phyloP scores from a whole-genome alignment of 352 stramenopile species.

The Phytopythium ostracodes region DNA sequence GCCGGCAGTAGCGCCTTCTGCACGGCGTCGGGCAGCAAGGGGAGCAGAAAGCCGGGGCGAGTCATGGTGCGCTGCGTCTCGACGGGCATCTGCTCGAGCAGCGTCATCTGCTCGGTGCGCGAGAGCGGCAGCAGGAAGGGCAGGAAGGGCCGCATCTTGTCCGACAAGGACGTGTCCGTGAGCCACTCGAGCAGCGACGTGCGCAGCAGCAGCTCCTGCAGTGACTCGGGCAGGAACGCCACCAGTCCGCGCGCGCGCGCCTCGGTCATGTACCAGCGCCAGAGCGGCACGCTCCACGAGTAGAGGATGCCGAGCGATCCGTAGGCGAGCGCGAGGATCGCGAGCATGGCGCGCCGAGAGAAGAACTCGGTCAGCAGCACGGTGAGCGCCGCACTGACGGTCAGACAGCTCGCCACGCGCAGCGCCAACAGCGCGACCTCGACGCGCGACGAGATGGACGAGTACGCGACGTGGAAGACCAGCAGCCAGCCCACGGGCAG shows the following conservation, averaged over 20 bases:
- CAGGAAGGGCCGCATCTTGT: constrained; percentile 65
- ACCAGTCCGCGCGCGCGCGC: constrained; percentile 51
- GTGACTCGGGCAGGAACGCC: constrained; percentile 45
- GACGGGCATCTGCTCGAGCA: constrained; percentile 67
- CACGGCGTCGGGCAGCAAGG: constrained; percentile 51
- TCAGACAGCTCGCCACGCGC: constrained; percentile 59
- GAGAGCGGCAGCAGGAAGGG: constrained; percentile 76
- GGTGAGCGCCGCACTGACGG: constrained; percentile 60
- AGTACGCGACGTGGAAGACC: constrained; percentile 63
- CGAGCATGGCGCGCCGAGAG: constrained; percentile 66
- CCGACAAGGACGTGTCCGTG: constrained; percentile 67
- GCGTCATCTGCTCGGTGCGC: constrained; percentile 52
- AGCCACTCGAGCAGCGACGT: constrained; percentile 83
- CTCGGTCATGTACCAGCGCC: constrained; percentile 74
- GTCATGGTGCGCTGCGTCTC: constrained; percentile 72
- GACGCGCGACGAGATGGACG: constrained; percentile 34
- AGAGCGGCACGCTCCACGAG: constrained; percentile 73
- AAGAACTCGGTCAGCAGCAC: constrained; percentile 78
- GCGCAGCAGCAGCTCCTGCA: constrained; percentile 61
- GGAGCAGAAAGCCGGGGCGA: constrained; percentile 51
- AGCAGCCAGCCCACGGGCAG: constrained; percentile 62
- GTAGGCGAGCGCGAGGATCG: constrained; percentile 61
- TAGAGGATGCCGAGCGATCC: constrained; percentile 62
- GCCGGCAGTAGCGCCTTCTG: constrained; percentile 54
- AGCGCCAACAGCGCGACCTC: constrained; percentile 55